Conservation (phyloP, 495 filamentous ascomycete species). For the Talaromyces proteolyticus region DNA sequence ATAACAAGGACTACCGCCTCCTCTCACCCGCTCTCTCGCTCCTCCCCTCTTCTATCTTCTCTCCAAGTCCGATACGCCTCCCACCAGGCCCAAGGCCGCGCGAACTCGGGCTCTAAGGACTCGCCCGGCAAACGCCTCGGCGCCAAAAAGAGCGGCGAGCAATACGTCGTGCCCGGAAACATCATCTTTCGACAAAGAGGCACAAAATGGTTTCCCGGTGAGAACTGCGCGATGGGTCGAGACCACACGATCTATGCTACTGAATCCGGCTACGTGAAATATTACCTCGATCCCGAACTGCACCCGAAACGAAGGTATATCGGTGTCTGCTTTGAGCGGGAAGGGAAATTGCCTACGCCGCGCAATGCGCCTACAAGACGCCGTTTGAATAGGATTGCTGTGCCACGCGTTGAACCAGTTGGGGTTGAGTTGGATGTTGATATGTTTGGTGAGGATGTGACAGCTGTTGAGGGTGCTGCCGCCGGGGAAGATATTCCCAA, state of each 20-base stretch:
- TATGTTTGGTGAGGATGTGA: slow-evolving; percentile 24
- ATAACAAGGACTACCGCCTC: slow-evolving; percentile 10
- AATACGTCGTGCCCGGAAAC: slow-evolving; percentile 89
- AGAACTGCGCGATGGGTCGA: slow-evolving; percentile 89
- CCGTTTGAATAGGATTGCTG: slow-evolving; percentile 61
- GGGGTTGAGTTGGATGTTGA: slow-evolving; percentile 29
- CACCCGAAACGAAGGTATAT: slow-evolving; percentile 88
- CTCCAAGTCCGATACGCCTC: slow-evolving; percentile 64
- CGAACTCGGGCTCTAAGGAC: slow-evolving; percentile 74
- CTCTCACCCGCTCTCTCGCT: slow-evolving; percentile 18
- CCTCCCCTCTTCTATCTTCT: slow-evolving; percentile 26
- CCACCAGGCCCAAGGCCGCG: slow-evolving; percentile 81
- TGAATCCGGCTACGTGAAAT: slow-evolving; percentile 83
- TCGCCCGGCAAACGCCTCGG: slow-evolving; percentile 90
- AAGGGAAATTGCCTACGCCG: slow-evolving; percentile 65
- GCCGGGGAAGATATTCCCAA: slow-evolving; percentile 15
- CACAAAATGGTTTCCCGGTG: slow-evolving; percentile 88
- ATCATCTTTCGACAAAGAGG: slow-evolving; percentile 98
- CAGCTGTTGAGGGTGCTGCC: slow-evolving; percentile 21
- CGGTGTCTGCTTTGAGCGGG: slow-evolving; percentile 77
- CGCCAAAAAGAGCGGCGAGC: slow-evolving; percentile 84
- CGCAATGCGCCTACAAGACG: slow-evolving; percentile 56
- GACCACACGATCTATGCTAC: slow-evolving; percentile 95
- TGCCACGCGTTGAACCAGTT: slow-evolving; percentile 31
- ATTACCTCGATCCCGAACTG: slow-evolving; percentile 77